Conservation (phyloP, 208 protist species). For the Trypanosoma congolense region DNA sequence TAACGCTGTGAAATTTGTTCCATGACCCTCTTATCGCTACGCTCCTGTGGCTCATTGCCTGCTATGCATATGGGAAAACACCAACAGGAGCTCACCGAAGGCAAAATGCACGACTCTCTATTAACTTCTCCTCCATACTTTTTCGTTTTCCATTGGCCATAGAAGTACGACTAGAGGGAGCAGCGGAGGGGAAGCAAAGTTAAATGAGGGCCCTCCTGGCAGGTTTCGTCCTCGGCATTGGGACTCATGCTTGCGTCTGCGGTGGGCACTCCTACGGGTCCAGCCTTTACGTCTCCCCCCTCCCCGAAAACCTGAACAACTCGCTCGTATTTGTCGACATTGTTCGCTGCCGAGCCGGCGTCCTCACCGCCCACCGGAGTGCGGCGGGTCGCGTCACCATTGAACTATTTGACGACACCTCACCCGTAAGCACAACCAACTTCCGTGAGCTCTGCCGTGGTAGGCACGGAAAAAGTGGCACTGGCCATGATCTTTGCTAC, state of each 20-base stretch:
- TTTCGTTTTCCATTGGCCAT: too few relatives aligned
- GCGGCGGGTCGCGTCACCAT: not conserved
- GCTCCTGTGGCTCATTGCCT: too few relatives aligned
- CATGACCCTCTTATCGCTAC: too few relatives aligned
- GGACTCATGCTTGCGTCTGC: not conserved
- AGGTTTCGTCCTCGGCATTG: not conserved
- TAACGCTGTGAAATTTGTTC: too few relatives aligned
- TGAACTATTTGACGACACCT: slow-evolving; percentile 3
- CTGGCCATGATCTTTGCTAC: not conserved
- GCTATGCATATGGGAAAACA: too few relatives aligned
- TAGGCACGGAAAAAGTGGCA: not conserved
- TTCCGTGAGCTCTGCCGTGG: slow-evolving; percentile 3
- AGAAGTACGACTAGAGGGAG: not conserved
- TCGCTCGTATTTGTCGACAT: not conserved
- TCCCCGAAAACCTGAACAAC: not conserved
- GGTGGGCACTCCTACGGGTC: not conserved
- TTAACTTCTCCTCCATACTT: too few relatives aligned
- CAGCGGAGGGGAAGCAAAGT: not conserved
- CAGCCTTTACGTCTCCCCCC: not conserved
- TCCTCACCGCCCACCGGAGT: not conserved
- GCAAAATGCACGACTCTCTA: too few relatives aligned
- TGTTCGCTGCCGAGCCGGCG: not conserved
- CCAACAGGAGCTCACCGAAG: too few relatives aligned
- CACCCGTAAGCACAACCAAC: slow-evolving; percentile 1
- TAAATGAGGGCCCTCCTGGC: not conserved